These are phyloP conservation scores for Crithidia bombi DNA, from an alignment of 208 protist genomes.

Conservation along the genomic window DNA sequence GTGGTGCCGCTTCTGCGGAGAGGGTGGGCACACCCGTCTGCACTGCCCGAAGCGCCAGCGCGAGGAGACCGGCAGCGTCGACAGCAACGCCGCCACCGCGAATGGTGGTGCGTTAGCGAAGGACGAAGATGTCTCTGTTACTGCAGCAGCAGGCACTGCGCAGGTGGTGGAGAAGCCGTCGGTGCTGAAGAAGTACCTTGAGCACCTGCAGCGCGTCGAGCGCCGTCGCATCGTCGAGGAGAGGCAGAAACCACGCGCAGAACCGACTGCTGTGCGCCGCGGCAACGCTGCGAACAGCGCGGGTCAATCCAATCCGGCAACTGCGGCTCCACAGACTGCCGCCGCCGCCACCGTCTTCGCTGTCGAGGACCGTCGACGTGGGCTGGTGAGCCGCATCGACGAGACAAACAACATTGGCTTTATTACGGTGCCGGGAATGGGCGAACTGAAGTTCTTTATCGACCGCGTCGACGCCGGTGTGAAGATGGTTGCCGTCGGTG, in stretches of 20 bases:
- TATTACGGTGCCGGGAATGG: constrained; percentile 60
- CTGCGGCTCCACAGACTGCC: constrained; percentile 1
- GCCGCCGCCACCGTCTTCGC: constrained; percentile 22
- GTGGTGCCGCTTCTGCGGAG: constrained; percentile 77
- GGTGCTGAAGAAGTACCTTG: constrained; percentile 50
- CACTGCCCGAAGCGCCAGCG: constrained; percentile 33
- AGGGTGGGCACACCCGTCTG: constrained; percentile 66
- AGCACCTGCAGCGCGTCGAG: constrained; percentile 77
- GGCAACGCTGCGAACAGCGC: constrained; percentile 14
- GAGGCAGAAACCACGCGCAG: constrained; percentile 47
- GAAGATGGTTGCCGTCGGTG: constrained; percentile 63
- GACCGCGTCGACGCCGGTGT: constrained; percentile 85
- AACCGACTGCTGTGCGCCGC: constrained; percentile 13
- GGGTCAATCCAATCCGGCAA: not conserved
- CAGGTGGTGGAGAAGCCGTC: constrained; percentile 6
- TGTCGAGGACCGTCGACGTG: constrained; percentile 73
- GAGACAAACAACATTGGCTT: constrained; percentile 75
- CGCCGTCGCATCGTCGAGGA: constrained; percentile 69
- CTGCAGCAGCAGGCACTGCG: not conserved
- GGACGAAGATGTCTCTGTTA: not conserved
- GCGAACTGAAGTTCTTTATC: constrained; percentile 87
- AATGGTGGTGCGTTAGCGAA: not conserved
- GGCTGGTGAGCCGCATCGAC: constrained; percentile 76
- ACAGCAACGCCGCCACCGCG: not conserved
- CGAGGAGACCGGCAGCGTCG: not conserved